Conservation (phyloP, 2,329 filamentous ascomycete genomes). For the Colletotrichum truncatum region DNA sequence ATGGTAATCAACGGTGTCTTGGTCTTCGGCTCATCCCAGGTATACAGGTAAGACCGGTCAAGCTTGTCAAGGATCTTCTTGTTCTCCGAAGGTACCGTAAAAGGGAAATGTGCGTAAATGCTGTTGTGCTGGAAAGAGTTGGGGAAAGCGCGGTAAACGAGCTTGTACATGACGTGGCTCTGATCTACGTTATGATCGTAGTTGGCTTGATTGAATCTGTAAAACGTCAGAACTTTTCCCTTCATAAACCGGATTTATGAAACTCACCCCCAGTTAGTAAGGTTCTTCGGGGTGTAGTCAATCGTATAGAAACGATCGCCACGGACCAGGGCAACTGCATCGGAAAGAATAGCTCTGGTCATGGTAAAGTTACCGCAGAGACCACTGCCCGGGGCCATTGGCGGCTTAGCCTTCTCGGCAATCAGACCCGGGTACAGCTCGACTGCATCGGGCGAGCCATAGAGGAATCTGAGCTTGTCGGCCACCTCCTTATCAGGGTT, state of each 20-base stretch:
- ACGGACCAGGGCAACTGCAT: constrained; percentile 69
- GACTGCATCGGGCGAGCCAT: constrained; percentile 68
- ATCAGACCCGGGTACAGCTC: constrained; percentile 66
- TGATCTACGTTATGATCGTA: constrained; percentile 68
- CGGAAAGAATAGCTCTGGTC: constrained; percentile 66
- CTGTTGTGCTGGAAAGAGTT: constrained; percentile 69
- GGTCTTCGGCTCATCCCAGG: constrained; percentile 61
- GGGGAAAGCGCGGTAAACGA: constrained; percentile 71
- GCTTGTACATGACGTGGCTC: constrained; percentile 73
- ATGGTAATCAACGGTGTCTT: constrained; percentile 57
- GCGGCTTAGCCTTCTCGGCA: constrained; percentile 53
- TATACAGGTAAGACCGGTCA: constrained; percentile 64
- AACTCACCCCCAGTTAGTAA: constrained; percentile 73
- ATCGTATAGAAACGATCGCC: constrained; percentile 72
- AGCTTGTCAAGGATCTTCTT: constrained; percentile 65
- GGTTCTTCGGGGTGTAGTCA: constrained; percentile 66
- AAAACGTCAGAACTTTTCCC: not conserved
- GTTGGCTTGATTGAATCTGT: constrained; percentile 54
- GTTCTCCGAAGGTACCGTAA: constrained; percentile 57
- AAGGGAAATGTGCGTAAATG: constrained; percentile 70
- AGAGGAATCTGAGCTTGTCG: constrained; percentile 59
- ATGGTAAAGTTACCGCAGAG: constrained; percentile 56
- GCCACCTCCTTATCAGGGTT: constrained; percentile 63
- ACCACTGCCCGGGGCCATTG: constrained; percentile 56
- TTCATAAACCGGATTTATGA: not conserved